Evolutionary conservation across 2,329 filamentous ascomycete genomes (phyloP).

Genomic region (Hypoxylon sp.): DNA sequence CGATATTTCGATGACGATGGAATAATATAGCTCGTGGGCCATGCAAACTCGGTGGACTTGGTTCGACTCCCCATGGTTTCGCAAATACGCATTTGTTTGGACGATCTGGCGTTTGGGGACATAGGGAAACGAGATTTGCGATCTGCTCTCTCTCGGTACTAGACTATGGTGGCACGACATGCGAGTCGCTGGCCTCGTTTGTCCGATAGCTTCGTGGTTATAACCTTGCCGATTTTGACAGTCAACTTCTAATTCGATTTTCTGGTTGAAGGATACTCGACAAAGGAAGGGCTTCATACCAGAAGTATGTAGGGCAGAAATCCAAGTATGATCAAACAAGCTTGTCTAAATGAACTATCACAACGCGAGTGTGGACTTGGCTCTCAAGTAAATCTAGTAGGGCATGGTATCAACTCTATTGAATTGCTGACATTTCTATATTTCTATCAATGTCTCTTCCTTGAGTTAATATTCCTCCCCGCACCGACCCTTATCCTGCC

Average conservation of each 20-base stretch:
- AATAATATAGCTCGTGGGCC: not conserved
- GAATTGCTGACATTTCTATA: not conserved
- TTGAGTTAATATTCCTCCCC: constrained; percentile 88
- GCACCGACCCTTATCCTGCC: constrained; percentile 86
- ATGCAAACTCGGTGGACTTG: not conserved
- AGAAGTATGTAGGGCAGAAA: constrained; percentile 4
- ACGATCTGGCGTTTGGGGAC: constrained; percentile 28
- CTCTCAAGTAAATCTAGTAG: not conserved
- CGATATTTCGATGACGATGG: not conserved
- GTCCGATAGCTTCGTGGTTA: not conserved
- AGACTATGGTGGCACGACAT: not conserved
- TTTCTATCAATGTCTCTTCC: constrained; percentile 65
- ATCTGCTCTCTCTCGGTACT: not conserved
- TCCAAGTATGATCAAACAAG: not conserved
- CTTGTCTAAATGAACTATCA: not conserved
- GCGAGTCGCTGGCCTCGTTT: not conserved
- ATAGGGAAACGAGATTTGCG: constrained; percentile 10
- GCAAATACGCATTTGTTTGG: constrained; percentile 12
- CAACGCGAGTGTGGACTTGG: too few relatives aligned
- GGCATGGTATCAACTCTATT: constrained; percentile 41
- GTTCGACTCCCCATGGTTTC: not conserved
- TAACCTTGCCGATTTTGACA: not conserved
- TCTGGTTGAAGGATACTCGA: not conserved
- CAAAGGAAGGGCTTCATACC: constrained; percentile 1
- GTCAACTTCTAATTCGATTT: not conserved